Conservation (phyloP, 768 basidiomycete genomes). For the Leucocoprinus leucothites region DNA sequence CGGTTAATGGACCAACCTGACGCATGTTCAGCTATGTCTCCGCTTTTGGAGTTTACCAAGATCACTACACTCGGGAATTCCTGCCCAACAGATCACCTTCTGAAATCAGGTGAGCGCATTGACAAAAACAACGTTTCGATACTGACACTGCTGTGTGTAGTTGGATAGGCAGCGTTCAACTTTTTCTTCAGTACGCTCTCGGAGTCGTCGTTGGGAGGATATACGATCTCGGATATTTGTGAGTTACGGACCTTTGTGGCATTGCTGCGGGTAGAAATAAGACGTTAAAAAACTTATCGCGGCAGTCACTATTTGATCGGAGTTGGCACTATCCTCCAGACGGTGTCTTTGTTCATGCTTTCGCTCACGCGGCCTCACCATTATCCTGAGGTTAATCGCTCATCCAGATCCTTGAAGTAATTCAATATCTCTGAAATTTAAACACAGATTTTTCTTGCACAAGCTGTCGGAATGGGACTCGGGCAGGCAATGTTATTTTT, state of each 20-base stretch:
- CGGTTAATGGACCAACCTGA: conserved; percentile 6
- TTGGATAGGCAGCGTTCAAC: conserved; percentile 50
- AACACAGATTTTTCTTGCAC: conserved; percentile 45
- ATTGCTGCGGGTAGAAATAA: conserved; percentile 10
- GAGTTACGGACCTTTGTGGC: conserved; percentile 16
- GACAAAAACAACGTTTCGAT: not conserved
- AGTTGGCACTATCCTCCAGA: conserved; percentile 32
- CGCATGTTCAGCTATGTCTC: conserved; percentile 33
- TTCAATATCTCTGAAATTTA: not conserved
- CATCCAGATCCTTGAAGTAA: not conserved
- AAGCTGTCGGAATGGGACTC: conserved; percentile 55
- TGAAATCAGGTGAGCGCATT: conserved; percentile 35
- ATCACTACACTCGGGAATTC: conserved; percentile 41
- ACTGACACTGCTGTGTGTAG: conserved; percentile 20
- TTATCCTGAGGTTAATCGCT: conserved; percentile 46
- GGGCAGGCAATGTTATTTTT: conserved; percentile 47
- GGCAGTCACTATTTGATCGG: conserved; percentile 33
- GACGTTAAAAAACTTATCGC: conserved; percentile 12
- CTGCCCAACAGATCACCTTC: conserved; percentile 36
- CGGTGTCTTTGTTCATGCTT: conserved; percentile 40
- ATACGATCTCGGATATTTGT: conserved; percentile 50
- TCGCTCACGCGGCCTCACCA: conserved; percentile 36
- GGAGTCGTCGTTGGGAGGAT: conserved; percentile 38
- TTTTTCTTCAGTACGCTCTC: conserved; percentile 41
- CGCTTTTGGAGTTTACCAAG: conserved; percentile 47